These are phyloP conservation scores for Pouteria glomerata DNA, from an alignment of 148 eudicot genomes.

Conservation along the genomic window DNA sequence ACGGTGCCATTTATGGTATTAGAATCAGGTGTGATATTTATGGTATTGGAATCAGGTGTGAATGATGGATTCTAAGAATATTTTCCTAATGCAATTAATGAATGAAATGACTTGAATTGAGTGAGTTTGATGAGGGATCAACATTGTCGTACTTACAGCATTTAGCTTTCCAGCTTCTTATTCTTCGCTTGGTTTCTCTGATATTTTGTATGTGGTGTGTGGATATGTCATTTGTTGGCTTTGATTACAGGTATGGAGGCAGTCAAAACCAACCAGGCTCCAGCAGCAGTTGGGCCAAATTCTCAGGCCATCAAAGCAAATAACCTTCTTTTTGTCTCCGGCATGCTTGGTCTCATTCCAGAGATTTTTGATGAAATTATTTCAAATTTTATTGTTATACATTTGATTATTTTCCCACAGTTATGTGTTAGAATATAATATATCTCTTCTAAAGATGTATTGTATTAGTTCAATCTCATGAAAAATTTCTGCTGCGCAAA, in stretches of 20 bases:
- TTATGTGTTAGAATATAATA: too few species aligned
- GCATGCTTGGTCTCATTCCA: slow-evolving; percentile 91
- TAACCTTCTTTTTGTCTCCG: slow-evolving; percentile 78
- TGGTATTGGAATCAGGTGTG: too few species aligned
- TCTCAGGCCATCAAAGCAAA: slow-evolving; percentile 96
- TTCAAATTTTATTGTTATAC: background rate
- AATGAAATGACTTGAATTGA: too few species aligned
- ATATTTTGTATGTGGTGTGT: background rate
- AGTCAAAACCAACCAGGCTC: slow-evolving; percentile 81
- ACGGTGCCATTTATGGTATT: too few species aligned
- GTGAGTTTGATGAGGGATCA: too few species aligned
- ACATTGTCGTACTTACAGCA: too few species aligned
- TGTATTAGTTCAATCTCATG: background rate
- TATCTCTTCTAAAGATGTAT: background rate
- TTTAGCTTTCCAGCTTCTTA: background rate
- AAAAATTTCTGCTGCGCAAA: slow-evolving; percentile 8
- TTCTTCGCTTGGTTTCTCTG: background rate
- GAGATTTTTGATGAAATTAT: slow-evolving; percentile 71
- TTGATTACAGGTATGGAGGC: slow-evolving; percentile 63
- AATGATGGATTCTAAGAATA: too few species aligned
- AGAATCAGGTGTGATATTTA: too few species aligned
- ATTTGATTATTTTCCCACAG: background rate
- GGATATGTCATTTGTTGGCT: too few species aligned
- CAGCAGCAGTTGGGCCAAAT: slow-evolving; percentile 96
- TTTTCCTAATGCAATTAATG: too few species aligned